Evolutionary conservation across 176 grass and related monocot genomes (phyloP).

Genomic region (Areca catechu): DNA sequence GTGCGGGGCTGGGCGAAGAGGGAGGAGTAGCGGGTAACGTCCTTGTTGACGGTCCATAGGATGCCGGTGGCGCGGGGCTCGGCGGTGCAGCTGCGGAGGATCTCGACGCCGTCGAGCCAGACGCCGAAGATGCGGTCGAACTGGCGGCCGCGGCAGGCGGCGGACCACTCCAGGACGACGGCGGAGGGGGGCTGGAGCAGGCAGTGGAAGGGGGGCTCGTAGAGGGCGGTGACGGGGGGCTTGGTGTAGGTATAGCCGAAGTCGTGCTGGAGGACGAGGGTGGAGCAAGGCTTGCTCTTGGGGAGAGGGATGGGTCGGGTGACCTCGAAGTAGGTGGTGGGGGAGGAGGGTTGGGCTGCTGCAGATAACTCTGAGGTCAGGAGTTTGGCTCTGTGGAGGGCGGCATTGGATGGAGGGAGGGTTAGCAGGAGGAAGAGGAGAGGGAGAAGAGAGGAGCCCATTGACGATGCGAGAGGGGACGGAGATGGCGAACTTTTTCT

Average conservation of each 20-base stretch:
- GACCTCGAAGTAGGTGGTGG: no score
- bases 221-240: slow-evolving; percentile 30
- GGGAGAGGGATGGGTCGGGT: background rate
- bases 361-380: no score
- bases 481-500: no score
- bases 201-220: background rate
- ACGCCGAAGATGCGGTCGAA: slow-evolving; percentile 72
- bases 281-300: background rate
- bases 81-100: slow-evolving; percentile 64
- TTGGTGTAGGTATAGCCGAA: slow-evolving; percentile 21
- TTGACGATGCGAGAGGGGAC: no score
- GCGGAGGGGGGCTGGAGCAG: background rate
- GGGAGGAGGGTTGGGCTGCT: no score
- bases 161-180: slow-evolving; percentile 52
- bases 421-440: no score
- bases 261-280: background rate
- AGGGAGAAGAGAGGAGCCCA: no score
- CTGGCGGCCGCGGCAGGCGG: slow-evolving; percentile 49
- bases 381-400: no score
- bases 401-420: no score
- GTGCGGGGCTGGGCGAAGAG: slow-evolving; percentile 27
- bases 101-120: slow-evolving; percentile 68
- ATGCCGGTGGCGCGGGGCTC: slow-evolving; percentile 52
- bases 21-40: slow-evolving; percentile 59
- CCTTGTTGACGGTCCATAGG: slow-evolving; percentile 54